phyloP scores from a whole-genome alignment of 116 monocot species.

The Papilionanthe hybrid region DNA sequence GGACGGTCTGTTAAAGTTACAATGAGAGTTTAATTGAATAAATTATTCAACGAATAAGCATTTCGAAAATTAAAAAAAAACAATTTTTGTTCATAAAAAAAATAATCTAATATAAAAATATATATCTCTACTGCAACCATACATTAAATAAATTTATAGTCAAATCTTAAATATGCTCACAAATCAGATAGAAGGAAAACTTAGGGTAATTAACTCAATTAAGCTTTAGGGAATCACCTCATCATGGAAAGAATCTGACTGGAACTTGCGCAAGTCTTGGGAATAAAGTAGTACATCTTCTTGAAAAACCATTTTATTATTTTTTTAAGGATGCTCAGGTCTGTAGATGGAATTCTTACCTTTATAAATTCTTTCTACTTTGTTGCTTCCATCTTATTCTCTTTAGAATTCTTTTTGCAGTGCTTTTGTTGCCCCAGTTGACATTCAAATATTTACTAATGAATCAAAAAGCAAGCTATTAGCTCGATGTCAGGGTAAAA shows the following conservation, averaged over 20 bases:
- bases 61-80: no score
- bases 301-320: not conserved
- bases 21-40: no score
- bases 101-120: no score
- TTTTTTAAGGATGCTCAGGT: not conserved
- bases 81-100: no score
- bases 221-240: not conserved
- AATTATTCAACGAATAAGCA: no score
- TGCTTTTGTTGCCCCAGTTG: constrained; percentile 85
- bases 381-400: not conserved
- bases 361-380: not conserved
- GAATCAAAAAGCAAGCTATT: constrained; percentile 67
- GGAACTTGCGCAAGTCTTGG: not conserved
- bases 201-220: not conserved
- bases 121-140: no score
- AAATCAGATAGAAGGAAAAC: not conserved
- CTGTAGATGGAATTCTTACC: not conserved
- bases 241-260: not conserved
- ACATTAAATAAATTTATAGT: no score
- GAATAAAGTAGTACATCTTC: not conserved
- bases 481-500: constrained; percentile 68
- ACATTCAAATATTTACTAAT: constrained; percentile 76
- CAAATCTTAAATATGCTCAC: no score
- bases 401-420: constrained; percentile 31
- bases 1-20: no score